Evolutionary conservation across 225 moss, liverwort and hornwort genomes (phyloP), one percentile per base, ranked within the genome.

Genomic region (Asterella californica): DNA sequence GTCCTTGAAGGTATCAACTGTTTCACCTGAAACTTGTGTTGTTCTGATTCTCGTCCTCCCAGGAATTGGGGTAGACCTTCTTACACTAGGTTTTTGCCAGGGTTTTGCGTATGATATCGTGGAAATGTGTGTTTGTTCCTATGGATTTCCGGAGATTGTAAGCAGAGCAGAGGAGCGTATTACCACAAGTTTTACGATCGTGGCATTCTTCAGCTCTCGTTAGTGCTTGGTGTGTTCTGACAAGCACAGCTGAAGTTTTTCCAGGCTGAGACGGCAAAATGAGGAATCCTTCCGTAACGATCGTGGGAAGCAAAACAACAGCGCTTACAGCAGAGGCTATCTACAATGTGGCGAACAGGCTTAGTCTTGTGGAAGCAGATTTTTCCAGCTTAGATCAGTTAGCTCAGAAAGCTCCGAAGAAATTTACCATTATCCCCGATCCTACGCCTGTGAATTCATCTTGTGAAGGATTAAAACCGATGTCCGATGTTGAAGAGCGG

Each of bases 311-410:
- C 83, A 84, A 79, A 55, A 83, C 66, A 5, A 83, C 55, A 5
- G 79, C 66, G 11, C 83, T 89, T 10, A 82, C 84, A 9, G 72
- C 72, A 0, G 82, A 79, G 57, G 79, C 81, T n/a, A 82, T 89
- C 12, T 89, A 81, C 62, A 83, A 83, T 81, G 89, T 89, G 62
- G 89, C 87, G 17, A 38, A 82, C 80, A 33, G 70, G 37, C 64
- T 62, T 7, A 33, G 75, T 72, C 45, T 69, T 32, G 81, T 85
- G 59, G 87, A 87, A 72, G 30, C 79, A 25, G 89, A 87, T 57
- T 46, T 80, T 12, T 67, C 78, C 14, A 82, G 74, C 65, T 76
- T 83, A 61, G 84, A 85, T 6, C 54, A 70, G 37, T 15, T 85
- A 30, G 78, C 67, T 72, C 66, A 50, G 38, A 79, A 63, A 25